Evolutionary conservation across 768 basidiomycete genomes (phyloP), one percentile per base, ranked within the genome.

Genomic region (Amanita thiersii): DNA sequence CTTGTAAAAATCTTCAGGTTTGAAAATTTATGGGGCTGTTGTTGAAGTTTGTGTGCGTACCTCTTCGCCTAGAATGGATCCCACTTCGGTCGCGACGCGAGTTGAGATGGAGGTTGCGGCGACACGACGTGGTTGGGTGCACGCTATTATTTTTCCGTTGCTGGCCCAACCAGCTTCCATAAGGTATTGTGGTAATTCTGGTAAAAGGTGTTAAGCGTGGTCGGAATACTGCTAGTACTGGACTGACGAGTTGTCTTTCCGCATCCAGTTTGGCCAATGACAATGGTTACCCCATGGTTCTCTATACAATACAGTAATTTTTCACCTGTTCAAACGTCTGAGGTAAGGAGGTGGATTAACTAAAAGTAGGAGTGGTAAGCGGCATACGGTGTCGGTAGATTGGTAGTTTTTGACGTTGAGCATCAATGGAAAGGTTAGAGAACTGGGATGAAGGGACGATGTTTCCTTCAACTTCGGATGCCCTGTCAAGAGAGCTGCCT

Each of bases 131-230:
- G 91, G 90, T 58, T 94, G 91, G 1, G 91, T 96, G 59, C 92
- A 97, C 3, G 84, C 92, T 52, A 96, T 86, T 5, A 91, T 72
- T 52, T 77, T 81, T 3, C 87, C 87, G 36, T 85, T 72, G 2
- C 72, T 59, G 9, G 90, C 84, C 92, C 92, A 94, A n/a, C 90
- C 91, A 4, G 86, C 78, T 67, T 98, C 91, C 44, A 84, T 69
- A 11, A 98, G 75, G 61, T 88, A 99, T 62, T 98, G 96, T 1
- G 96, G 94, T 33, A 99, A 72, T 61, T 99, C 91, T 97, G 49
- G 37, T 39, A 29, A 44, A 55, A 47, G 42, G 52, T 47, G 47
- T 47, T 43, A 49, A 40, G 31, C 33, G 40, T 29, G 41, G 29
- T 20, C 33, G 21, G 44, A 32, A 50, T 25, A 32, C 29, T 6